Base-by-base conservation (phyloP, 2,329 filamentous ascomycete species). In the Fusarium sp. region DNA sequence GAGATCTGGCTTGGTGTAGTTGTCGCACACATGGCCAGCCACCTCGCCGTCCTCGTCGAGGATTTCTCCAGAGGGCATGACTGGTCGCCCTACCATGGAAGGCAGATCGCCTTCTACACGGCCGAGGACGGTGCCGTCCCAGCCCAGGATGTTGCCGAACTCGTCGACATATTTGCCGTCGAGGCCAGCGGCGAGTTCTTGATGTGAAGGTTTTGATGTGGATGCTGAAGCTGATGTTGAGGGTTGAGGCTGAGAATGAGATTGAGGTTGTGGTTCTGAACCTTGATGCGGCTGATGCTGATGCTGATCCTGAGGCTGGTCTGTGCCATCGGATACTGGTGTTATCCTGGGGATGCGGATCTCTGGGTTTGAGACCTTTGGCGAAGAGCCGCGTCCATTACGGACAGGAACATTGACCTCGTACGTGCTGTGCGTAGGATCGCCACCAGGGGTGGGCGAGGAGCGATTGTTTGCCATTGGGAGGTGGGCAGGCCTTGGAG, bases 31-130 rank as follows among this genome's bases (percentile, higher is more conserved):
- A 77, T 90, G 90, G 81, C 95, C 92, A 60, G 90, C 85, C 26
- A 95, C 89, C 62, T 95, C 91, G 26, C 92, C 92, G 65, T 95
- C 92, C 61, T 90, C 87, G 65, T 95, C 92, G 10, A 95, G 90
- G 5, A 87, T 75, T 65, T 86, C 80, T 17, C 85, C 85, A 20
- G 78, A 77, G 5, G 78, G 74, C 10, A 80, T 76, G 2, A 87
- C 82, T 43, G 78, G 79, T 40, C 81, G 77, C 32, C 85, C 85
- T 7, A 87, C 79, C 82, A 87, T 86, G 46, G 83, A 81, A 6
- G 85, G 85, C 24, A 87, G 76, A 71, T 87, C 85, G 8, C 85
- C 85, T 7, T 82, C 83, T 7, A 82, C 84, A 41, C 83, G 82
- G 33, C 84, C 85, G 4, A 87, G 79, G 5, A 86, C 83, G 35